Evolutionary conservation across 257 asterid species (phyloP).

Genomic region (Nicotiana attenuata): DNA sequence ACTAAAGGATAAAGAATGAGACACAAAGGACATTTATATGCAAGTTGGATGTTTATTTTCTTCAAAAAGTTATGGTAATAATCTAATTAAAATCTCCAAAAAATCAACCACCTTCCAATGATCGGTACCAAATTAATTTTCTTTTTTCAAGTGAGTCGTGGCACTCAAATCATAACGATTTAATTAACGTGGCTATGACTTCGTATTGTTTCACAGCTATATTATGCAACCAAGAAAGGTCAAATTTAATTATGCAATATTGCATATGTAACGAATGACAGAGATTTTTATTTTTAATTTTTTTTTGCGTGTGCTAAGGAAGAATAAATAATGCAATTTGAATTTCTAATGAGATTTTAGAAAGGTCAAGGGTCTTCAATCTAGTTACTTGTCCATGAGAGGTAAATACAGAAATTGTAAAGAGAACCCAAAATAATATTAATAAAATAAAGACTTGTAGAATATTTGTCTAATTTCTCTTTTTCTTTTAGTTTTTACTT

Average conservation of each 20-base stretch:
- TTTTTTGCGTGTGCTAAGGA: not conserved
- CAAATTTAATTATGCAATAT: not conserved
- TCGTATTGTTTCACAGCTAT: not conserved
- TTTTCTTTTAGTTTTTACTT: not conserved
- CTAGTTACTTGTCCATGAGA: not conserved
- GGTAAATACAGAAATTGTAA: not conserved
- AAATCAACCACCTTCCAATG: not conserved
- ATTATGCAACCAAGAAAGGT: not conserved
- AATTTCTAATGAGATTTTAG: not conserved
- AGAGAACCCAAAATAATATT: not conserved
- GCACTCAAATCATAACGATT: not conserved
- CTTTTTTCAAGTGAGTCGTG: not conserved
- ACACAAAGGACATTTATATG: constrained; percentile 3
- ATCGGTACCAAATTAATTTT: not conserved
- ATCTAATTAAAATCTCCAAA: not conserved
- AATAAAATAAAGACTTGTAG: too few species aligned
- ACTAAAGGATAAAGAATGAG: constrained; percentile 1
- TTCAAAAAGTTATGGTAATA: not conserved
- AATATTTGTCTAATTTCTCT: not conserved
- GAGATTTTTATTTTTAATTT: too few species aligned
- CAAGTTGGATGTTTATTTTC: not conserved
- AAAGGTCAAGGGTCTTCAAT: not conserved
- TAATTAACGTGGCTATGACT: not conserved
- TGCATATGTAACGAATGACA: not conserved
- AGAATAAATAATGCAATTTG: not conserved